These are phyloP conservation scores for Bruguiera parviflora DNA, from an alignment of 345 rosid genomes.

Conservation along the genomic window DNA sequence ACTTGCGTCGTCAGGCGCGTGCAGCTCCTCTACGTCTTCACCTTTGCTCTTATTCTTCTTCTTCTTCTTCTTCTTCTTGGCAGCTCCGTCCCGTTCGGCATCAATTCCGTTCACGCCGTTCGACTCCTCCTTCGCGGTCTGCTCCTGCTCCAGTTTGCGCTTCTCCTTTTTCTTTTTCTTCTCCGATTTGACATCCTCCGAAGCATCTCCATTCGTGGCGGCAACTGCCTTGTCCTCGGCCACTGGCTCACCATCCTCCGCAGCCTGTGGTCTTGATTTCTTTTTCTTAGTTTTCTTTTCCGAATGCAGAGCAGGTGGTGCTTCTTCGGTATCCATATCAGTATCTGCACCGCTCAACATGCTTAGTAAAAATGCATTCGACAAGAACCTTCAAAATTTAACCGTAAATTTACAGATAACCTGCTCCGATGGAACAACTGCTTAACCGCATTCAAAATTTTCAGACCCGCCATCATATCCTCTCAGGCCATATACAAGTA, in stretches of 20 bases:
- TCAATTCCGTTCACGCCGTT: constrained; percentile 12
- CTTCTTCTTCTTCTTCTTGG: constrained; percentile 39
- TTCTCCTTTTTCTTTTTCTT: constrained; percentile 52
- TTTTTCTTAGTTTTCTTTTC: constrained; percentile 60
- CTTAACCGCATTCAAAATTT: too few relatives aligned
- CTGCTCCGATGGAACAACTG: too few relatives aligned
- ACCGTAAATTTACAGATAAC: background rate
- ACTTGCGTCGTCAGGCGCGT: background rate
- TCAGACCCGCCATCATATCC: too few relatives aligned
- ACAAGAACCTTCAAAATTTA: background rate
- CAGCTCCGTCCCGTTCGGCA: constrained; percentile 1
- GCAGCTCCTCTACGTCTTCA: constrained; percentile 16
- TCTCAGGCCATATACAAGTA: too few relatives aligned
- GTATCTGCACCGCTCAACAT: constrained; percentile 22
- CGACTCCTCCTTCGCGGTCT: constrained; percentile 16
- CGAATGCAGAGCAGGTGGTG: constrained; percentile 36
- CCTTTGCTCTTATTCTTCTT: constrained; percentile 37
- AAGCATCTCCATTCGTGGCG: constrained; percentile 35
- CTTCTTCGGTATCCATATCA: constrained; percentile 50
- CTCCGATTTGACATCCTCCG: constrained; percentile 45
- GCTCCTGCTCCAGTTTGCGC: constrained; percentile 36
- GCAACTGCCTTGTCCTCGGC: constrained; percentile 28
- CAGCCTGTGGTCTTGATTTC: constrained; percentile 42
- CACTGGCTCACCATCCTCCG: constrained; percentile 37
- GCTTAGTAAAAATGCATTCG: background rate